Base-by-base conservation (phyloP, 805 yeast species). In the Spathaspora hagerdaliae region DNA sequence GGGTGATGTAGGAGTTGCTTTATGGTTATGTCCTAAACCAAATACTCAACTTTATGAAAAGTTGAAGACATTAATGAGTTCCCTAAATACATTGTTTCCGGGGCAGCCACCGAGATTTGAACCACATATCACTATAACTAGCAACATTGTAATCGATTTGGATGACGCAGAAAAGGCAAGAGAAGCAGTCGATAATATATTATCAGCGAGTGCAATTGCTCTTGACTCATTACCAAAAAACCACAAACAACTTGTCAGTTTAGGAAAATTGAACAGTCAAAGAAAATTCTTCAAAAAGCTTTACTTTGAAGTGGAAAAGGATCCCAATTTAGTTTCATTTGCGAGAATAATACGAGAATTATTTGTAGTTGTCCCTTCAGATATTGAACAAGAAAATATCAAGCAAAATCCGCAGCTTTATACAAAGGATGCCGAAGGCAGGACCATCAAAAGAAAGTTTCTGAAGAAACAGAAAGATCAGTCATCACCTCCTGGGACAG, bases 41-140 rank as follows among this genome's bases (percentile, higher is more conserved):
- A 76, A 75, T 39, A 63, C 83, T 5, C 73, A 74, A 31, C 65
- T 83, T 19, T 61, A 77, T 54, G 87, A 82, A 41, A 78, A 79
- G 40, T 61, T 87, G 19, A 65, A 69, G 11, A 77, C 85, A 14
- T 67, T 84, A 33, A 82, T 83, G 61, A 67, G 75, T n/a, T 82
- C 89, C 8, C 61, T 87, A 32, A 78, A 76, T 37, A 83, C 91
- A 1, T 65, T 85, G n/a, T 85, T 87, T 56, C 85, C 86, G 9
- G 84, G 81, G 42, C 74, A 62, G 45, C 81, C 89, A 1, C 85
- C 85, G 2, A 60, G 56, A 29, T 82, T 86, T 54, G 85, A 79
- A 50, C 96, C 96, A 3, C 96, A 87, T 58, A 73, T 87, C 32
- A 87, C 96, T 1, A 72, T 87, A 27, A 80, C 89, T 2, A 74